These are phyloP conservation scores for Fennellomyces sp. DNA, from an alignment of 371 early-diverging fungal genomes.

Conservation along the genomic window DNA sequence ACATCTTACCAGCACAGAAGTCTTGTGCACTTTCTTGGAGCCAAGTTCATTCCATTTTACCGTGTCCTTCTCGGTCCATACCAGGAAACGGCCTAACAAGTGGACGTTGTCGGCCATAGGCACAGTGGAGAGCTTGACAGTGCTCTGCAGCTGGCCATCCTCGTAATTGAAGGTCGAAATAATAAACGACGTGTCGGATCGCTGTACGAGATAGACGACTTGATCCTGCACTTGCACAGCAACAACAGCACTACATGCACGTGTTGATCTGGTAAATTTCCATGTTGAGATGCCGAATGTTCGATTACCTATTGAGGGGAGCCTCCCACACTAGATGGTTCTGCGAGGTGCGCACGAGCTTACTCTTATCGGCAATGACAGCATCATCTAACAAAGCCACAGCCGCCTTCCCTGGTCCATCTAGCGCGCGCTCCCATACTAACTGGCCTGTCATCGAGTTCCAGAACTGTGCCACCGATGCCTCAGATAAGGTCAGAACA, in stretches of 20 bases:
- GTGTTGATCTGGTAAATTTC: not conserved
- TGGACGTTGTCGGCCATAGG: conserved; percentile 15
- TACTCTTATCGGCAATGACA: not conserved
- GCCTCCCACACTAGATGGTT: not conserved
- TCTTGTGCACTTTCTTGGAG: conserved; percentile 22
- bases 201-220: conserved; percentile 4
- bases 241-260: not conserved
- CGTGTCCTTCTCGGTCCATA: conserved; percentile 39
- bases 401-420: not conserved
- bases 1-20: conserved; percentile 23
- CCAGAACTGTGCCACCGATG: not conserved
- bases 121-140: conserved; percentile 3
- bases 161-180: conserved; percentile 16
- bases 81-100: conserved; percentile 25
- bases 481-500: conserved; percentile 2
- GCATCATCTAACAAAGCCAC: not conserved
- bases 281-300: not conserved
- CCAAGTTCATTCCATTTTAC: conserved; percentile 40
- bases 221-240: conserved; percentile 20
- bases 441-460: not conserved
- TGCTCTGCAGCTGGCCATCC: conserved; percentile 19
- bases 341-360: not conserved
- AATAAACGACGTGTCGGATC: conserved; percentile 4
- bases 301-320: not conserved
- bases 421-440: not conserved